Base-by-base conservation (phyloP, 495 filamentous ascomycete genomes). In the Aspergillus carlsbadensis region DNA sequence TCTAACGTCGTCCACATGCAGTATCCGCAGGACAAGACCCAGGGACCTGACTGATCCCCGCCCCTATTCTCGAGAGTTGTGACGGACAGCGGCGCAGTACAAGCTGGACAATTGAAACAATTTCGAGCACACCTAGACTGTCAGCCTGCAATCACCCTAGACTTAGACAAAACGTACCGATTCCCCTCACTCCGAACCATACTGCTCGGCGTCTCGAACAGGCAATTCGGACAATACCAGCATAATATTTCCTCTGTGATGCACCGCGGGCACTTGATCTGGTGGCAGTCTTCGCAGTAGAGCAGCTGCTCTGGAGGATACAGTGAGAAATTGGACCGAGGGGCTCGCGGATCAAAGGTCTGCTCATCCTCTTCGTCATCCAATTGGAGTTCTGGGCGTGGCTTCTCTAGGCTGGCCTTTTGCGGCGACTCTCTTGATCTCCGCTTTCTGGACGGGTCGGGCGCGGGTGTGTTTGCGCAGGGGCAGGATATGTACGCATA, bases 231-330 rank as follows among this genome's bases (percentile, higher is more conserved):
- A 67, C 94, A 98, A 65, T 88, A 98, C 80, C 88, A 96, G 56
- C 87, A 91, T 45, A 95, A 85, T 39, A 96, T 89, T 72, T 98
- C 94, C 65, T 98, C 94, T 20, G 86, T 78, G 17, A 91, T 90
- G 66, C 94, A 98, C 68, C 91, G 81, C 6, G 91, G 90, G 65
- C 94, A 98, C 59, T 92, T 87, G 52, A 98, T 93, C 72, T 96
- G 86, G 60, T 94, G 90, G 68, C 94, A 98, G 68, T 97, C 95
- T 65, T 96, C 91, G 73, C 94, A 98, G 72, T 92, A 98, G 10
- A 96, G 80, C 7, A 98, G 83, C 64, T 94, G 89, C 63, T 98
- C 92, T n/a, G 96, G 83, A 0, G 93, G 92, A 69, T 91, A 96
- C 33, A 98, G 78, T 37, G 89, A 89, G 76, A 88, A 96, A 67